Evolutionary conservation across 2,329 filamentous ascomycete species (phyloP), one percentile per base, ranked within the genome.

Genomic region (Colletotrichum liaoningense): DNA sequence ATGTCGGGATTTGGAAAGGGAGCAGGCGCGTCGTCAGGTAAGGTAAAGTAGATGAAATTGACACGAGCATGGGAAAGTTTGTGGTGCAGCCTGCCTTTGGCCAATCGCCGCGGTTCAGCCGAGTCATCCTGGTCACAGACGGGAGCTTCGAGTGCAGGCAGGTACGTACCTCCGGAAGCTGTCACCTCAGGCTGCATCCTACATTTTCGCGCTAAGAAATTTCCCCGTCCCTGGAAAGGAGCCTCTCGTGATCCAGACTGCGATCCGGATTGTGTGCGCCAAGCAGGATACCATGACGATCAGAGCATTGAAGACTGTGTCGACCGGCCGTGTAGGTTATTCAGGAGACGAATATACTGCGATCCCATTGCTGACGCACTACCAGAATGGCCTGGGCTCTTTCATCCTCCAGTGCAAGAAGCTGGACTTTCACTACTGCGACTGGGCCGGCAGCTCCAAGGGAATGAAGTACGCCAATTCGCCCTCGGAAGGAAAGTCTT

Each of bases 391-490:
- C 88, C 89, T 98, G 78, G 96, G 96, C 80, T 94, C 95, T 82
- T 98, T 98, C 88, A 94, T 99, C 84, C 91, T 98, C 72, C 96
- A 98, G 87, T 99, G 97, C 91, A 97, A 95, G 88, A 94, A 93
- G 81, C 88, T 99, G 83, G 94, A 98, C 83, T 94, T 99, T 81
- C 94, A 97, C 86, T 99, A 98, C 87, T 98, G 97, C 88, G 95
- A 98, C 88, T 95, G 93, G 91, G 94, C 94, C 71, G 97, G 95
- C 75, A 97, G 94, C 83, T 98, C 96, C 49, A 91, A 87, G 80
- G 97, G 97, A 81, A 98, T 98, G 95, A 97, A 97, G 94, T 97
- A 88, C 16, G 73, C 42, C 24, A 26, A 14, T 38, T 67, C 33
- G 33, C 33, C 71, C 58, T 69, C 24, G 46, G 26, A 33, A 2